Conservation (phyloP, 768 basidiomycete genomes). For the Boletus fagicola region DNA sequence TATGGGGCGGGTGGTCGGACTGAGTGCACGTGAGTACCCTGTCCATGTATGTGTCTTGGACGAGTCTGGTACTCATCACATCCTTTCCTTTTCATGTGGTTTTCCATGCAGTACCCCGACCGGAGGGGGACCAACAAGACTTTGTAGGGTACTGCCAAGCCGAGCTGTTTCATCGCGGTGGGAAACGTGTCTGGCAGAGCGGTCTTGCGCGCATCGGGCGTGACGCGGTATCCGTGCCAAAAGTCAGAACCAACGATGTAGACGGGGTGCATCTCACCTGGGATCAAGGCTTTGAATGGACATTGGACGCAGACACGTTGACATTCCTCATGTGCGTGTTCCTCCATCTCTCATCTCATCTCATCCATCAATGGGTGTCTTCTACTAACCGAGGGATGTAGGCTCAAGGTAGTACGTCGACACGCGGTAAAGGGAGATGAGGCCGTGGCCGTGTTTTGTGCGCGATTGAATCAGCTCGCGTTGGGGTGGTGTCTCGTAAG, state of each 20-base stretch:
- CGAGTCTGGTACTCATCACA: background rate
- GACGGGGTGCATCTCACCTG: conserved; percentile 39
- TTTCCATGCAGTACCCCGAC: conserved; percentile 41
- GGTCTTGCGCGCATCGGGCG: conserved; percentile 35
- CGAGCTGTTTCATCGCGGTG: conserved; percentile 42
- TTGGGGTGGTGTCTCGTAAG: conserved; percentile 49
- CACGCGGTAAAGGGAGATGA: conserved; percentile 46
- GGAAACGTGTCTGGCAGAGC: conserved; percentile 45
- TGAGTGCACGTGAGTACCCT: conserved; percentile 41
- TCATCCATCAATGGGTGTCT: background rate
- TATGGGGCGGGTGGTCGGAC: conserved; percentile 40
- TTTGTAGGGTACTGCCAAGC: conserved; percentile 46
- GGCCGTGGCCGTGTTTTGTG: conserved; percentile 51
- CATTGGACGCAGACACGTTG: conserved; percentile 48
- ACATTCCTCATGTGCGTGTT: conserved; percentile 49
- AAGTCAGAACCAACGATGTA: background rate
- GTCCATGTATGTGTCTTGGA: background rate
- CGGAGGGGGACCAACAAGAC: conserved; percentile 34
- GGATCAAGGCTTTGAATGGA: conserved; percentile 48
- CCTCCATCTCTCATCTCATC: background rate
- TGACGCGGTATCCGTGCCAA: conserved; percentile 24
- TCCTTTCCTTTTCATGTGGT: background rate
- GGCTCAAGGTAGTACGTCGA: conserved; percentile 20
- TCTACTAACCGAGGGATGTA: conserved; percentile 3
- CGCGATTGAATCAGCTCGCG: conserved; percentile 45